Percentiles rank a stretch among this genome's conserved stretches.
phyloP scores from a whole-genome alignment of 2,329 filamentous ascomycete species.

The Alternaria infectoria region DNA sequence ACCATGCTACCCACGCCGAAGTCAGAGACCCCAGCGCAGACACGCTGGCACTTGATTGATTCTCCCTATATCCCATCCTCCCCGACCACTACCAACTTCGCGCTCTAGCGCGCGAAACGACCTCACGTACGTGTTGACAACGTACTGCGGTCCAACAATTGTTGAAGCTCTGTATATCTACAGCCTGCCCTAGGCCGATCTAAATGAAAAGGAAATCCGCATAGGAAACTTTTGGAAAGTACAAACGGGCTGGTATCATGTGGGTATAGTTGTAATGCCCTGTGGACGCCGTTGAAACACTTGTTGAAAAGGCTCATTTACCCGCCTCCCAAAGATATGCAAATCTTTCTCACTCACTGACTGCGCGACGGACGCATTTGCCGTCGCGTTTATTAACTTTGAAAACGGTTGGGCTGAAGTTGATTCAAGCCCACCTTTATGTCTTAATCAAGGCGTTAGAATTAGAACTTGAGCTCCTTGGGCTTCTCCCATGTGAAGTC shows the following conservation, averaged over 20 bases:
- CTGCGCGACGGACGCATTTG: background rate
- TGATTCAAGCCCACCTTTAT: constrained; percentile 48
- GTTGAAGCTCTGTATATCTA: constrained; percentile 30
- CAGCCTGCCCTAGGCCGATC: constrained; percentile 25
- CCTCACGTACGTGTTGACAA: constrained; percentile 35
- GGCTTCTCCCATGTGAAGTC: constrained; percentile 98
- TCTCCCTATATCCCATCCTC: background rate
- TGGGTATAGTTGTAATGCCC: constrained; percentile 37
- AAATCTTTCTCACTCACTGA: constrained; percentile 29
- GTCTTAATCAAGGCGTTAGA: constrained; percentile 23
- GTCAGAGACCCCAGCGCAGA: background rate
- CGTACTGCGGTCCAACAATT: constrained; percentile 29
- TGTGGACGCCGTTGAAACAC: constrained; percentile 44
- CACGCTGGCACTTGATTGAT: background rate
- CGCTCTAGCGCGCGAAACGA: constrained; percentile 11
- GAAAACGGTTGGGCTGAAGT: constrained; percentile 40
- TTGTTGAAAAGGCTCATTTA: constrained; percentile 49
- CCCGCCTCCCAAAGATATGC: constrained; percentile 47
- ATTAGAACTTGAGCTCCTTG: constrained; percentile 90
- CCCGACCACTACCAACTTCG: background rate
- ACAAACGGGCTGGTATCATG: constrained; percentile 38
- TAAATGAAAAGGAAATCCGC: constrained; percentile 28
- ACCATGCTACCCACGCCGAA: background rate
- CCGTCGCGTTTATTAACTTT: constrained; percentile 23
- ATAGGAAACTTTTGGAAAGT: constrained; percentile 39